phyloP scores from a whole-genome alignment of 495 filamentous ascomycete genomes.

The Aspergillus coremiiformis region DNA sequence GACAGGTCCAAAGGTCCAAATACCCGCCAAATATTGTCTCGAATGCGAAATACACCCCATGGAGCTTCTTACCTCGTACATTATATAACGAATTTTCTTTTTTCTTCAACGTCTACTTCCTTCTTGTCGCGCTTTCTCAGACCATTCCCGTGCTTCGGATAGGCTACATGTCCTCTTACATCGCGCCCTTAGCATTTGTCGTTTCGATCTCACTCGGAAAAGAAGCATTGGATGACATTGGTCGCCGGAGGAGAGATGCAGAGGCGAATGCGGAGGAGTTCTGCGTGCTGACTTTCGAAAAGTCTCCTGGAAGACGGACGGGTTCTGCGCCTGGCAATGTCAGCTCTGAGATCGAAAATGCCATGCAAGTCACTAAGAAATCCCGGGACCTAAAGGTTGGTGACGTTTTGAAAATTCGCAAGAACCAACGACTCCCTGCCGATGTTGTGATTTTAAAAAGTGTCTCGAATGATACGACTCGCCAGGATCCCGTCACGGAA shows the following conservation, averaged over 20 bases:
- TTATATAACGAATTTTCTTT: slow-evolving; percentile 99
- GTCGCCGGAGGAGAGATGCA: slow-evolving; percentile 71
- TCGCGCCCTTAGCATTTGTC: slow-evolving; percentile 88
- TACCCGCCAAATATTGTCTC: slow-evolving; percentile 71
- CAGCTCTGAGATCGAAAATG: slow-evolving; percentile 3
- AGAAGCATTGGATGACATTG: slow-evolving; percentile 92
- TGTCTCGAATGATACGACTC: slow-evolving; percentile 53
- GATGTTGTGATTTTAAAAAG: slow-evolving; percentile 92
- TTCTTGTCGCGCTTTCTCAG: slow-evolving; percentile 90
- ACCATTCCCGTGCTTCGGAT: slow-evolving; percentile 82
- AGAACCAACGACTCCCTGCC: slow-evolving; percentile 86
- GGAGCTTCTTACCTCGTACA: slow-evolving; percentile 88
- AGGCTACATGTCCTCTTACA: slow-evolving; percentile 90
- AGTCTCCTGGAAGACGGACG: slow-evolving; percentile 17
- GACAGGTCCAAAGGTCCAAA: slow-evolving; percentile 35
- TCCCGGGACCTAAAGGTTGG: slow-evolving; percentile 90
- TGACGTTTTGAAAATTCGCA: slow-evolving; percentile 84
- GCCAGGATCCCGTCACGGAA: slow-evolving; percentile 15
- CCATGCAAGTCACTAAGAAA: slow-evolving; percentile 60
- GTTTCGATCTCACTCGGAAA: slow-evolving; percentile 88
- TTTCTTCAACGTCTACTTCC: slow-evolving; percentile 99
- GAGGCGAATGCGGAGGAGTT: slow-evolving; percentile 94
- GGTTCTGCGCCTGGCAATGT: slow-evolving; percentile 1
- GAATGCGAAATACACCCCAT: slow-evolving; percentile 96
- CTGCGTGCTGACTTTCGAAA: slow-evolving; percentile 62